These are phyloP conservation scores for Saccharomyces pastorianus DNA, from an alignment of 1,139 yeast genomes.

Conservation along the genomic window DNA sequence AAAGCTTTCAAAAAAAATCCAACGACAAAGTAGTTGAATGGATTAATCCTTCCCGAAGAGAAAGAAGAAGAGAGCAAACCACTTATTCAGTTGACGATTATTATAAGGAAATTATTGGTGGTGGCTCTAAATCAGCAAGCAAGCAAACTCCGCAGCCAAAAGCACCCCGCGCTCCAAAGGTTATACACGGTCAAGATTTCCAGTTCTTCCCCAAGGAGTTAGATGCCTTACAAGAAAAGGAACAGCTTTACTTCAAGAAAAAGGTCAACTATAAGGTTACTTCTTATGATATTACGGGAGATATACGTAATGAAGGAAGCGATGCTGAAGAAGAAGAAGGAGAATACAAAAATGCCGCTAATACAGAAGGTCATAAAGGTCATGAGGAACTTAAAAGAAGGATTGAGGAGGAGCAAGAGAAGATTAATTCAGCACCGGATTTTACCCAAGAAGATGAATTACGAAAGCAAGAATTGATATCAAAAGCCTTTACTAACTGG, in stretches of 20 bases:
- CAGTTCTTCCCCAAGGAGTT: conserved; percentile 75
- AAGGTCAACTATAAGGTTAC: conserved; percentile 66
- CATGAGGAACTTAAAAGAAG: conserved; percentile 28
- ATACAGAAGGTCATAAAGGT: conserved; percentile 27
- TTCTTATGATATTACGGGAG: conserved; percentile 37
- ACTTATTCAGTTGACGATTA: conserved; percentile 83
- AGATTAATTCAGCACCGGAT: conserved; percentile 62
- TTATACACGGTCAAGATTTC: conserved; percentile 69
- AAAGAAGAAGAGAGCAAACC: conserved; percentile 83
- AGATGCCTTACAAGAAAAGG: conserved; percentile 61
- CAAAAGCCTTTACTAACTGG: conserved; percentile 72
- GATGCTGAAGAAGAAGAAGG: conserved; percentile 32
- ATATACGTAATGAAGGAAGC: conserved; percentile 25
- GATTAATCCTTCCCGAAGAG: conserved; percentile 87
- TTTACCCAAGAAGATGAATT: conserved; percentile 67
- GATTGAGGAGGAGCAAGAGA: conserved; percentile 49
- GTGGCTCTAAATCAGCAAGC: conserved; percentile 23
- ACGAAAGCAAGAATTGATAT: conserved; percentile 52
- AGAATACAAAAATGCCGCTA: conserved; percentile 23
- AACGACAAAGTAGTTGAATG: conserved; percentile 49
- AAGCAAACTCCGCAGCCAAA: conserved; percentile 41
- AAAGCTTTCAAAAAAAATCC: conserved; percentile 72
- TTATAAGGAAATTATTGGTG: conserved; percentile 59
- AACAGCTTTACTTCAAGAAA: conserved; percentile 67
- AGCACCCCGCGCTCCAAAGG: conserved; percentile 63